These are phyloP conservation scores for Pseudevernia furfuracea DNA, from an alignment of 495 filamentous ascomycete species.

Conservation along the genomic window DNA sequence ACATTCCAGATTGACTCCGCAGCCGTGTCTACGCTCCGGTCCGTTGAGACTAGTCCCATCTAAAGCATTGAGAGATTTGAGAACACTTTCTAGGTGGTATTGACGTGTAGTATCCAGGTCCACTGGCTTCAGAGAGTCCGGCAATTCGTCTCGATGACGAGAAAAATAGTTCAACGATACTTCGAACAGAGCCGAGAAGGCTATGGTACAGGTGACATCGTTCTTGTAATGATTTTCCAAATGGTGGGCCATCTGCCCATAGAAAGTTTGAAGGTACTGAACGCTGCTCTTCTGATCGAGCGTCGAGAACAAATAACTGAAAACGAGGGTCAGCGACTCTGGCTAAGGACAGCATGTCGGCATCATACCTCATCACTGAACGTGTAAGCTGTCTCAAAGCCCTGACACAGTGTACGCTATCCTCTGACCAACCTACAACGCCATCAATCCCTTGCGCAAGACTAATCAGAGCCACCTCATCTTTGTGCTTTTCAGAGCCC, in stretches of 20 bases:
- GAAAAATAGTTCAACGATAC: not conserved
- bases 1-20: slow-evolving; percentile 13
- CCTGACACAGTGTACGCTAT: not conserved
- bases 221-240: slow-evolving; percentile 11
- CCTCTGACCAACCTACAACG: not conserved
- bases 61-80: not conserved
- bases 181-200: slow-evolving; percentile 3
- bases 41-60: not conserved
- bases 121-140: not conserved
- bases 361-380: slow-evolving; percentile 11
- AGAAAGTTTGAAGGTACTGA: slow-evolving; percentile 13
- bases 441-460: slow-evolving; percentile 9
- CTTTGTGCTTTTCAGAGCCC: not conserved
- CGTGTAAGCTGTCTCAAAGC: slow-evolving; percentile 11
- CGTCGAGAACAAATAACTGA: slow-evolving; percentile 18
- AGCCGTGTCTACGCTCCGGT: slow-evolving; percentile 2
- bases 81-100: slow-evolving; percentile 14
- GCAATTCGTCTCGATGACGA: not conserved
- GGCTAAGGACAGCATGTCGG: no score
- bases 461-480: slow-evolving; percentile 3
- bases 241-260: slow-evolving; percentile 1
- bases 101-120: slow-evolving; percentile 7
- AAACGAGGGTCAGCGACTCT: slow-evolving; percentile 1
- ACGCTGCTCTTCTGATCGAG: slow-evolving; percentile 9
- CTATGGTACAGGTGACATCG: slow-evolving; percentile 1